Base-by-base conservation (phyloP, 2,329 filamentous ascomycete species). In the Penicillium sp. region DNA sequence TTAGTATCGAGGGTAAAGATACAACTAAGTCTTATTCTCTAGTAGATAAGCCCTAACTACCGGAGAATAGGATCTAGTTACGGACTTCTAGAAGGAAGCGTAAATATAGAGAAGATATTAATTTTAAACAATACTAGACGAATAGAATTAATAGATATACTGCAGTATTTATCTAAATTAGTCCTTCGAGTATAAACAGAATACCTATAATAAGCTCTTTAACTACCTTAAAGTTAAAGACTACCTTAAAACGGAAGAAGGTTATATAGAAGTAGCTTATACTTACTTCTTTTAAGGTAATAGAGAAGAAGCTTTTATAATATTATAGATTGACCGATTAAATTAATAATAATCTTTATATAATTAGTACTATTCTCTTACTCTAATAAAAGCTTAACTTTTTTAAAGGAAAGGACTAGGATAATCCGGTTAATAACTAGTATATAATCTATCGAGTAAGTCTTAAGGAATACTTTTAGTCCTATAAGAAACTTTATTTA, bases 161-260 rank as follows among this genome's bases (percentile, higher is more conserved):
- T n/a, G n/a, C n/a, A 49, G 8, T 30, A 37, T 38, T 30, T 22
- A 30, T 7, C 9, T 4, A 10, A 31, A n/a, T n/a, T n/a, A n/a
- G n/a, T 49, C 11, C 40, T 49, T 22, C n/a, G n/a, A n/a, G n/a
- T n/a, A n/a, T n/a, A n/a, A n/a, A n/a, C n/a, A n/a, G n/a, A 31
- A 16, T n/a, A 56, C 55, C 28, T 61, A 60, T 25, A 61, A 61
- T 41, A 52, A 51, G 30, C 60, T 61, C 12, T 59, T 60, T 40
- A 25, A 50, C 5, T 25, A 62, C 37, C 36, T 62, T n/a, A 43
- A 44, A 41, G n/a, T 52, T 43, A 26, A 56, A 31, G 16, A 45
- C n/a, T 45, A 16, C 14, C 10, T 38, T 48, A 37, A 47, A 26
- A 47, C 33, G 37, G 33, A 62, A 62, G 38, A 52, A 44, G 16